phyloP scores from a whole-genome alignment of 345 rosid genomes.

The Bruguiera sexangula region DNA sequence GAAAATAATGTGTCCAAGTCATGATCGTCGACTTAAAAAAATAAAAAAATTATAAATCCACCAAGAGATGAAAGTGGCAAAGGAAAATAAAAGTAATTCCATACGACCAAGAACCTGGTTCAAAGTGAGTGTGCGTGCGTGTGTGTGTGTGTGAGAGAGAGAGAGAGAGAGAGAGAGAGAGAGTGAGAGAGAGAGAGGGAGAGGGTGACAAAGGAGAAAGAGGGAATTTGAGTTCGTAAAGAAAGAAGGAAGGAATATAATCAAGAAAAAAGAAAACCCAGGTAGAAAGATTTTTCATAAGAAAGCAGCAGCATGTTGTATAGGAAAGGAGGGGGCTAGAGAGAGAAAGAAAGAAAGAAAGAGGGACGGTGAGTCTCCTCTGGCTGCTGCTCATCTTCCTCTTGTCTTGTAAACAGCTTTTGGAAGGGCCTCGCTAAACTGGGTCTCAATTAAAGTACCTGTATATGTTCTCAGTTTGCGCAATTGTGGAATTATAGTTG shows the following conservation, averaged over 20 bases:
- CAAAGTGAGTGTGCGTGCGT: slow-evolving; percentile 15
- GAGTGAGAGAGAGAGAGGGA: not conserved
- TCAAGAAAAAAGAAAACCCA: not conserved
- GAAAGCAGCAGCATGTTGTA: slow-evolving; percentile 19
- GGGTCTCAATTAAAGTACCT: slow-evolving; percentile 21
- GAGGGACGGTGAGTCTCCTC: slow-evolving; percentile 28
- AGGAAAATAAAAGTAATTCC: slow-evolving; percentile 21
- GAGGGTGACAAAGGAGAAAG: not conserved
- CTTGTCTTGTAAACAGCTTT: slow-evolving; percentile 23
- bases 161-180: slow-evolving; percentile 9
- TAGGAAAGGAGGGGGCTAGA: slow-evolving; percentile 28
- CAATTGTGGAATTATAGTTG: slow-evolving; percentile 10
- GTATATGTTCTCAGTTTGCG: not conserved
- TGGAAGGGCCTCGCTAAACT: slow-evolving; percentile 21
- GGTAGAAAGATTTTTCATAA: not conserved
- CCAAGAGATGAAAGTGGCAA: slow-evolving; percentile 24
- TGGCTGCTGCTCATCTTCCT: slow-evolving; percentile 16
- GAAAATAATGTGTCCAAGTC: not conserved
- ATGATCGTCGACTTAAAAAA: not conserved
- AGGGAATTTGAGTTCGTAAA: not conserved
- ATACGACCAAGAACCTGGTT: slow-evolving; percentile 19
- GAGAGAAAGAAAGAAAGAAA: slow-evolving; percentile 25
- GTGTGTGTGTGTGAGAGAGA: no score
- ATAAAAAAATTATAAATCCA: slow-evolving; percentile 30
- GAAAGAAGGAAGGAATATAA: not conserved